Percentiles rank a stretch among this genome's conserved stretches.
Evolutionary conservation across 805 yeast genomes (phyloP).

Genomic region (Metschnikowia picachoensis): DNA sequence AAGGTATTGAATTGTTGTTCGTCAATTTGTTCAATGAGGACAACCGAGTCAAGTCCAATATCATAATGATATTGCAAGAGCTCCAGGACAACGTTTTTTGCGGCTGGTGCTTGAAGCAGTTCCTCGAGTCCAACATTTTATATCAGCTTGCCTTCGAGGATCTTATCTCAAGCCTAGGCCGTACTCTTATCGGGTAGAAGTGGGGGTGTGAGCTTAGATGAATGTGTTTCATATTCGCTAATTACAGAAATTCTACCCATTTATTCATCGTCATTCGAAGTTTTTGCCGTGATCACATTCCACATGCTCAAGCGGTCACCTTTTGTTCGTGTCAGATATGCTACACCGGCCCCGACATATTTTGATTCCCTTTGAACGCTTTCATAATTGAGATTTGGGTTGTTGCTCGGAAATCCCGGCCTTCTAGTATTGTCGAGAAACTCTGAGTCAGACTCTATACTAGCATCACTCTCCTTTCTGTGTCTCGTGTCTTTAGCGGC

Average conservation of each 20-base stretch:
- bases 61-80: conserved; percentile 42
- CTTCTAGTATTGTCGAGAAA: conserved; percentile 29
- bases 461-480: conserved; percentile 32
- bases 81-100: conserved; percentile 41
- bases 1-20: conserved; percentile 40
- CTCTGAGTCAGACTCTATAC: conserved; percentile 29
- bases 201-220: not conserved
- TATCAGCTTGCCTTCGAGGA: conserved; percentile 41
- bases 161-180: conserved; percentile 13
- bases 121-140: conserved; percentile 33
- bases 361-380: conserved; percentile 49
- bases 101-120: conserved; percentile 42
- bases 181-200: too few relatives aligned
- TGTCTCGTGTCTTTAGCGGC: conserved; percentile 33
- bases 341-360: conserved; percentile 64
- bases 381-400: conserved; percentile 30
- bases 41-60: conserved; percentile 35
- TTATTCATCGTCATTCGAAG: conserved; percentile 7
- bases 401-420: conserved; percentile 52
- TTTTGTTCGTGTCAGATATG: conserved; percentile 52
- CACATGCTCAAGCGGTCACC: conserved; percentile 49
- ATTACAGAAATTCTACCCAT: not conserved
- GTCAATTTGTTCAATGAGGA: conserved; percentile 41
- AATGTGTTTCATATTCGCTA: not conserved
- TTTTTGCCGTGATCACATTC: conserved; percentile 14